Conservation (phyloP, 2,329 filamentous ascomycete genomes). For the Cladophialophora immunda region DNA sequence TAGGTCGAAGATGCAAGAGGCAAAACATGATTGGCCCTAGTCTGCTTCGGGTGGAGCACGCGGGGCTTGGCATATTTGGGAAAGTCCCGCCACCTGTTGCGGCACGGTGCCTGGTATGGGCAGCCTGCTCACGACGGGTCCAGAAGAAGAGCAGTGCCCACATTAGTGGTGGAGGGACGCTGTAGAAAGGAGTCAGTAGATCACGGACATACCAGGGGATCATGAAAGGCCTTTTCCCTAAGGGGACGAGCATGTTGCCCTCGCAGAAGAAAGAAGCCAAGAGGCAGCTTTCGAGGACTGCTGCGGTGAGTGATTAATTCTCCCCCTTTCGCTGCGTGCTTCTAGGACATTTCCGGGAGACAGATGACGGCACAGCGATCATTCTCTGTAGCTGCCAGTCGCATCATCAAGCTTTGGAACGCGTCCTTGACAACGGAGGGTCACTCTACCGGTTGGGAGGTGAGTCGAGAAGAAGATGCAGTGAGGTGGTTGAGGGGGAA, state of each 20-base stretch:
- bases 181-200: background rate
- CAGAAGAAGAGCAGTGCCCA: background rate
- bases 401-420: background rate
- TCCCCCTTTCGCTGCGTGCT: background rate
- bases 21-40: constrained; percentile 26
- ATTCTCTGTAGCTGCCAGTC: background rate
- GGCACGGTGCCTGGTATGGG: background rate
- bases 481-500: background rate
- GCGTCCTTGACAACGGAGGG: background rate
- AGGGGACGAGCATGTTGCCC: background rate
- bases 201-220: background rate
- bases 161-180: background rate
- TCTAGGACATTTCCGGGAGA: background rate
- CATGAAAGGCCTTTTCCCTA: background rate
- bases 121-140: background rate
- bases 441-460: background rate
- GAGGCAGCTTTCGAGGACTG: background rate
- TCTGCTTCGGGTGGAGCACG: constrained; percentile 14
- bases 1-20: constrained; percentile 57
- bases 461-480: background rate
- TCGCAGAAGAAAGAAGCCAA: background rate
- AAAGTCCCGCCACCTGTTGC: constrained; percentile 1
- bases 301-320: background rate
- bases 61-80: constrained; percentile 8
- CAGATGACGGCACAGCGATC: background rate